These are phyloP conservation scores for Saccharomyces hybrid DNA, from an alignment of 1,139 yeast species.

Conservation along the genomic window DNA sequence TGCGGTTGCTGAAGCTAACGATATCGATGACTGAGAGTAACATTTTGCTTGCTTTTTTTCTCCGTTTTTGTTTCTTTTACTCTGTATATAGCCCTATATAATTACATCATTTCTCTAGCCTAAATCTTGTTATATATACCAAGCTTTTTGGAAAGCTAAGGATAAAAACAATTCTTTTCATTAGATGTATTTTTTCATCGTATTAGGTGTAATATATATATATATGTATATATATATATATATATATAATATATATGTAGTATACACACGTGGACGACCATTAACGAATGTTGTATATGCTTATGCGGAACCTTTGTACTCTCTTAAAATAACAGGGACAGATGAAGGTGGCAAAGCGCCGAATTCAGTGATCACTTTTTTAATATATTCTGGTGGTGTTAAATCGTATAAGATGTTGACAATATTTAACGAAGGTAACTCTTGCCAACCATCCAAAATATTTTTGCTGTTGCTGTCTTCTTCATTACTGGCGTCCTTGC, in stretches of 20 bases:
- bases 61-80: slow-evolving; percentile 1
- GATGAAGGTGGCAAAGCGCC: slow-evolving; percentile 97
- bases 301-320: slow-evolving; percentile 50
- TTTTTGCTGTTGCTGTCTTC: slow-evolving; percentile 24
- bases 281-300: neutral
- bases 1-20: slow-evolving; percentile 14
- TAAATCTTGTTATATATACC: neutral
- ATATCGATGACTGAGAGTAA: slow-evolving; percentile 21
- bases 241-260: neutral
- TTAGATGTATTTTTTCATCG: neutral
- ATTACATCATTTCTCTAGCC: neutral
- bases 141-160: neutral
- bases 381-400: slow-evolving; percentile 89
- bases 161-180: neutral
- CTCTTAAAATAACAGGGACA: slow-evolving; percentile 92
- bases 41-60: neutral
- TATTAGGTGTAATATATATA: neutral
- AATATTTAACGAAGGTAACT: slow-evolving; percentile 55
- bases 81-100: neutral
- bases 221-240: neutral
- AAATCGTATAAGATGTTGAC: slow-evolving; percentile 86
- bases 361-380: slow-evolving; percentile 90
- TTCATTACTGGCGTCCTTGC: slow-evolving; percentile 13
- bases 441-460: slow-evolving; percentile 59
- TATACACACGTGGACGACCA: neutral